Evolutionary conservation across 2,329 filamentous ascomycete genomes (phyloP), one percentile per base, ranked within the genome.

Genomic region (Aureobasidium sp.): DNA sequence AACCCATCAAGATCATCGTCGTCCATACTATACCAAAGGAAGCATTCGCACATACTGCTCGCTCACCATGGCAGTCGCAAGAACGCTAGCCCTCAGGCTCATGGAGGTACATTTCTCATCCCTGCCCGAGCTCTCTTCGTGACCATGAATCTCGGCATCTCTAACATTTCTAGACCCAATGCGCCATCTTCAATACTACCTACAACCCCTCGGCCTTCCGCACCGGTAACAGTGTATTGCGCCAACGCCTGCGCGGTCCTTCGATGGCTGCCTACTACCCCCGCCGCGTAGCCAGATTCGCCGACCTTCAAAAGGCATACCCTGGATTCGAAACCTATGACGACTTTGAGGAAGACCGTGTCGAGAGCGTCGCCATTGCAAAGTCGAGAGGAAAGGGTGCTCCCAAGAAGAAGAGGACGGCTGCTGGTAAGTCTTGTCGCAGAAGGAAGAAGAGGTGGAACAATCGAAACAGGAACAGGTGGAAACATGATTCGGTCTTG

Each of bases 141-240:
- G 27, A 27, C n/a, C 17, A 14, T 24, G 15, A 44, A 57, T 17
- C 53, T 17, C 27, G n/a, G 22, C 42, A 27, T 15, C 3, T 48
- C 44, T 33, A 39, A 42, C 52, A 54, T 24, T 22, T 29, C 14
- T 69, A 97, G 92, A 83, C 84, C 71, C 91, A 92, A 87, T 96
- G 91, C 82, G 85, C 87, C 74, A 85, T 97, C 78, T 99, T 97
- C 81, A 87, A 87, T 70, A 90, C 89, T 56, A 92, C 87, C 59
- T 97, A 86, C 81, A 99, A 99, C 77, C 94, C 94, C 29, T 82
- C 90, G 61, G 80, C 86, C 68, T 75, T 88, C 64, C 90, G 94
- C 65, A 85, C 90, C 68, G 94, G 94, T 71, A 97, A 94, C 79
- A 96, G 94, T 76, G 81, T 99, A 73, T 81, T 99, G 64, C 90